Percentiles rank a stretch among this genome's conserved stretches.
These are phyloP conservation scores for Phlegmacium glaucopus DNA, from an alignment of 768 basidiomycete species.

Conservation along the genomic window DNA sequence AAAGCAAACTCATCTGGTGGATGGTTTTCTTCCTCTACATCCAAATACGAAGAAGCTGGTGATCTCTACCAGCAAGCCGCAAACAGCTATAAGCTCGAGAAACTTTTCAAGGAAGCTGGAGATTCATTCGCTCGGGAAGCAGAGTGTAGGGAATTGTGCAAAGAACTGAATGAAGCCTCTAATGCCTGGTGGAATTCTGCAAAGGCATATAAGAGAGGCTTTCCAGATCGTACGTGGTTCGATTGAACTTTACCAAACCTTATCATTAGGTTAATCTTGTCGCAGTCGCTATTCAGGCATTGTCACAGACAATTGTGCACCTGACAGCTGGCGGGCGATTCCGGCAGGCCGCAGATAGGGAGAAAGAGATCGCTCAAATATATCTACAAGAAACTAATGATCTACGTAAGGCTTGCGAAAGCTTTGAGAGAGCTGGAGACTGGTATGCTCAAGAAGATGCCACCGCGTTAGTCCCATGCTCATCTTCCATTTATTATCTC, in stretches of 20 bases:
- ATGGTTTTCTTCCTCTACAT: conserved; percentile 83
- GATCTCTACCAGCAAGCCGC: conserved; percentile 95
- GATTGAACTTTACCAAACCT: not conserved
- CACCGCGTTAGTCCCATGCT: conserved; percentile 66
- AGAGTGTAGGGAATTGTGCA: conserved; percentile 86
- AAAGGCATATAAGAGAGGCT: conserved; percentile 91
- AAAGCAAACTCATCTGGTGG: conserved; percentile 78
- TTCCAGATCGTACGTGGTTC: conserved; percentile 67
- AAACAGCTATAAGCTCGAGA: conserved; percentile 90
- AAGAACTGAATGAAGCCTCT: conserved; percentile 91
- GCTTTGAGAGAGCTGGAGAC: conserved; percentile 87
- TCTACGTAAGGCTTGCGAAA: conserved; percentile 84
- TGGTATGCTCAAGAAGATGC: conserved; percentile 99
- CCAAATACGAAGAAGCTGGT: conserved; percentile 93
- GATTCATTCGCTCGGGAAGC: conserved; percentile 92
- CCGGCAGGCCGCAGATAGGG: conserved; percentile 95
- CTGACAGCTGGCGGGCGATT: conserved; percentile 86
- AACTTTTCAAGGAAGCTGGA: conserved; percentile 87
- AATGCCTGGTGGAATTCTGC: conserved; percentile 99
- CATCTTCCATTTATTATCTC: not conserved
- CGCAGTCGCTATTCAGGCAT: conserved; percentile 84
- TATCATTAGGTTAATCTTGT: conserved; percentile 8
- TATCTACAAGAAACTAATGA: conserved; percentile 82
- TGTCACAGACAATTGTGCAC: conserved; percentile 80
- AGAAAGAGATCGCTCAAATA: conserved; percentile 96